These are phyloP conservation scores for Batrachochytrium dendrobatidis DNA, from an alignment of 371 early-diverging fungal species.

Conservation along the genomic window DNA sequence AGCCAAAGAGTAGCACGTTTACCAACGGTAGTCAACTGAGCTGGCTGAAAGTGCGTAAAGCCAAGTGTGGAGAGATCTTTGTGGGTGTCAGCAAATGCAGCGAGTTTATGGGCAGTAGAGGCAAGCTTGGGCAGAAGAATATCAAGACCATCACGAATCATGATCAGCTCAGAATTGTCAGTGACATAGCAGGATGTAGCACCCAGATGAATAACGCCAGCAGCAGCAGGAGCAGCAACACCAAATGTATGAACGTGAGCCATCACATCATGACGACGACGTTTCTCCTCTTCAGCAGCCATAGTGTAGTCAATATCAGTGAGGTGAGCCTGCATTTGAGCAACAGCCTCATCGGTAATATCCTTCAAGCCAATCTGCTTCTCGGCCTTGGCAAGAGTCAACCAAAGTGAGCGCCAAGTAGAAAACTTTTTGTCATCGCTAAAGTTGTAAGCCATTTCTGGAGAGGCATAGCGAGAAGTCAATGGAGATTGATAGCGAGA, in stretches of 20 bases:
- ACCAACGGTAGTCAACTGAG: slow-evolving; percentile 95
- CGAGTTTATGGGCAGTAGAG: slow-evolving; percentile 67
- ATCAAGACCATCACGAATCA: slow-evolving; percentile 88
- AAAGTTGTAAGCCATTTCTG: slow-evolving; percentile 95
- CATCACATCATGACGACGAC: slow-evolving; percentile 97
- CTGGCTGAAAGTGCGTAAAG: slow-evolving; percentile 98
- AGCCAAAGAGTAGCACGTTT: slow-evolving; percentile 96
- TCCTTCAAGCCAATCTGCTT: slow-evolving; percentile 80
- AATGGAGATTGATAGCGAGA: slow-evolving; percentile 77
- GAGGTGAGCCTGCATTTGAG: slow-evolving; percentile 83
- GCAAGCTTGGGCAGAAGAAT: slow-evolving; percentile 84
- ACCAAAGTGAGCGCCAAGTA: slow-evolving; percentile 94
- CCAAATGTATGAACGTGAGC: slow-evolving; percentile 85
- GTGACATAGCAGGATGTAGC: slow-evolving; percentile 97
- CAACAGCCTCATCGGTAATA: slow-evolving; percentile 80
- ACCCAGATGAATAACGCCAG: slow-evolving; percentile 93
- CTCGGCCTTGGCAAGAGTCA: slow-evolving; percentile 88
- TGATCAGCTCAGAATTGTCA: slow-evolving; percentile 94
- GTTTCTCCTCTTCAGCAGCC: slow-evolving; percentile 89
- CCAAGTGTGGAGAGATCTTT: slow-evolving; percentile 89
- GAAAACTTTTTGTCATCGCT: slow-evolving; percentile 87
- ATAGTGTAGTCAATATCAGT: slow-evolving; percentile 83
- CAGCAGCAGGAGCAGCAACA: slow-evolving; percentile 80
- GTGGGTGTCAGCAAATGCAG: slow-evolving; percentile 71
- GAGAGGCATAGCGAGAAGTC: slow-evolving; percentile 93